Percentiles rank a stretch among this genome's conserved stretches.
These are phyloP conservation scores for Excoecaria cochinchinensis DNA, from an alignment of 345 rosid genomes.

Conservation along the genomic window DNA sequence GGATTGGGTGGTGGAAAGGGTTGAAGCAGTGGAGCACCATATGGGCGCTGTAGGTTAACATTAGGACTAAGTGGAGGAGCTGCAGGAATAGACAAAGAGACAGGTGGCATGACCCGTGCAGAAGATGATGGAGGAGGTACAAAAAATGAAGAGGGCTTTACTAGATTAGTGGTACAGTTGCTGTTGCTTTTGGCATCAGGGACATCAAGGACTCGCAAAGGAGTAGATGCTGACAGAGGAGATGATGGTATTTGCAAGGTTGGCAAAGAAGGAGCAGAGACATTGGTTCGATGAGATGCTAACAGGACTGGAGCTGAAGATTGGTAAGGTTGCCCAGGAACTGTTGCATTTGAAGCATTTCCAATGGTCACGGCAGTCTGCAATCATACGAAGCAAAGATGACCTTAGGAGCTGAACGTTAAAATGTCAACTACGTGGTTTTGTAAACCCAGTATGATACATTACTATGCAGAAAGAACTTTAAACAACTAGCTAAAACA, in stretches of 20 bases:
- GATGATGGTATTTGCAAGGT: constrained; percentile 50
- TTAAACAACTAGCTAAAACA: neutral
- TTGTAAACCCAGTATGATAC: neutral
- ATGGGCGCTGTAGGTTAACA: constrained; percentile 50
- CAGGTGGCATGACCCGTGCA: constrained; percentile 39
- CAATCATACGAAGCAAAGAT: constrained; percentile 25
- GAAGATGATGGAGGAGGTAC: constrained; percentile 47
- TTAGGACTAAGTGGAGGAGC: constrained; percentile 63
- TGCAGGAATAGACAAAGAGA: constrained; percentile 49
- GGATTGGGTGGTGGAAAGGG: constrained; percentile 96
- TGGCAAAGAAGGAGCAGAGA: constrained; percentile 39
- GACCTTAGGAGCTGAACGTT: neutral
- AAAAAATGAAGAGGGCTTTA: constrained; percentile 73
- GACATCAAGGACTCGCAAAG: constrained; percentile 48
- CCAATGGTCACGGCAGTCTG: constrained; percentile 72
- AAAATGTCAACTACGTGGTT: neutral
- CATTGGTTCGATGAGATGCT: constrained; percentile 42
- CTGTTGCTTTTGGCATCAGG: constrained; percentile 42
- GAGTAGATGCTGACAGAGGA: constrained; percentile 43
- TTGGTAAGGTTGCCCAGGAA: constrained; percentile 49
- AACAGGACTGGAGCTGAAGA: constrained; percentile 40
- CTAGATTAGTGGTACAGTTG: constrained; percentile 48
- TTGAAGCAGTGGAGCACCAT: constrained; percentile 86
- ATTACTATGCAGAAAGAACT: too few relatives aligned
- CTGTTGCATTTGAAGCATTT: constrained; percentile 37